A percentile compares a stretch with the other conserved stretches of the same genome.
These are phyloP conservation scores for Mycena albidolilacea DNA, from an alignment of 768 basidiomycete genomes.

Conservation along the genomic window DNA sequence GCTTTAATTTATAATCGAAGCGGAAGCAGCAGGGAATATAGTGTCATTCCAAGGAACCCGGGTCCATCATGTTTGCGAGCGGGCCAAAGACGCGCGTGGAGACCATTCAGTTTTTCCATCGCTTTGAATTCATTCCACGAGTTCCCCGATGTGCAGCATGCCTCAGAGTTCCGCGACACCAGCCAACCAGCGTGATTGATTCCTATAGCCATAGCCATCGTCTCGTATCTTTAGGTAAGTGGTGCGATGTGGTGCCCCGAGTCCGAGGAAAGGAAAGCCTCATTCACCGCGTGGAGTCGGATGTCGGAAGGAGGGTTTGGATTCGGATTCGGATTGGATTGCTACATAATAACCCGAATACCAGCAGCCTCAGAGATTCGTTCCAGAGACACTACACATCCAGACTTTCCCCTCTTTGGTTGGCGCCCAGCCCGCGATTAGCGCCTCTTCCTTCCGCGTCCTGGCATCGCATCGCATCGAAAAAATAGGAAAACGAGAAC, in stretches of 20 bases:
- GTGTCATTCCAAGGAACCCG: neutral
- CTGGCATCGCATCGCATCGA: neutral
- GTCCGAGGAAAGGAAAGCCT: neutral
- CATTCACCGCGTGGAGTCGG: slow-evolving; percentile 7
- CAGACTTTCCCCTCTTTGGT: neutral
- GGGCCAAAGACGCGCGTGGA: neutral
- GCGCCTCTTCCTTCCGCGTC: neutral
- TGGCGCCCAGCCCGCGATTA: neutral
- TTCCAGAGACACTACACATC: neutral
- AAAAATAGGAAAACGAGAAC: neutral
- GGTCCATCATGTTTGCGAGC: neutral
- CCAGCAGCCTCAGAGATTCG: neutral
- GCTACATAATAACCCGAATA: neutral
- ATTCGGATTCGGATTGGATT: too few relatives aligned
- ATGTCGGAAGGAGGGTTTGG: neutral
- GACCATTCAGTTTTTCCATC: neutral
- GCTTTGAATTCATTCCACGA: neutral
- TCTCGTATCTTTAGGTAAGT: slow-evolving; percentile 28
- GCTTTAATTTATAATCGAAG: slow-evolving; percentile 25
- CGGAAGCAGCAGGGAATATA: slow-evolving; percentile 6
- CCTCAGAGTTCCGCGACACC: neutral
- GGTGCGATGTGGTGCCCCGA: neutral
- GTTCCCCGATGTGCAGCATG: neutral
- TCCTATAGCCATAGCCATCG: neutral
- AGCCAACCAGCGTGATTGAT: neutral